These are phyloP conservation scores for Micromonas pusilla DNA, from an alignment of 139 green algal genomes.

Conservation along the genomic window DNA sequence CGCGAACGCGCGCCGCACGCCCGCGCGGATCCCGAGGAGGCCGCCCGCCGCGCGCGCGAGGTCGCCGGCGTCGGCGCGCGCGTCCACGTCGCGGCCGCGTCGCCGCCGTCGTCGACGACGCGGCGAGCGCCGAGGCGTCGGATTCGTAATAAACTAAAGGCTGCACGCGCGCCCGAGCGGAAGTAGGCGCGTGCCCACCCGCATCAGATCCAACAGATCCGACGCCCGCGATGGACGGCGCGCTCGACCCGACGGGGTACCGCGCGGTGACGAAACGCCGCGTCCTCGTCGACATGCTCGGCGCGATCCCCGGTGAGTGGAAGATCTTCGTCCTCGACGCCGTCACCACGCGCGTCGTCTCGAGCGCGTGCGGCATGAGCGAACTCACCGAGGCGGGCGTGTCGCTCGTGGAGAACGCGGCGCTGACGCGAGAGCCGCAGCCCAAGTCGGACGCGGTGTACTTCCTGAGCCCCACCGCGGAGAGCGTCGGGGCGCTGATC, in stretches of 20 bases:
- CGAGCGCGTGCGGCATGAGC: conserved; percentile 1
- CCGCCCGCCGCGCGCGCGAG: too few species aligned
- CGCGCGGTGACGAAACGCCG: not conserved
- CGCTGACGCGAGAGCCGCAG: conserved; percentile 60
- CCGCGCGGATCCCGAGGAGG: too few species aligned
- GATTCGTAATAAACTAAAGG: too few species aligned
- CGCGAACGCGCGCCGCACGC: too few species aligned
- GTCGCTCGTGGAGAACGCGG: conserved; percentile 28
- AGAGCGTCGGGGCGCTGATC: conserved; percentile 47
- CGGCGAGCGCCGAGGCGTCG: too few species aligned
- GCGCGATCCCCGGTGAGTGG: not conserved
- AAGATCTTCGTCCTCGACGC: conserved; percentile 22
- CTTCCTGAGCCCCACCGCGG: conserved; percentile 69
- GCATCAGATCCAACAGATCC: too few species aligned
- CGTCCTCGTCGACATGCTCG: not conserved
- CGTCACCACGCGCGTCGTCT: conserved; percentile 16
- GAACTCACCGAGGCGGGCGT: conserved; percentile 21
- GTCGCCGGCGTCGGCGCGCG: too few species aligned
- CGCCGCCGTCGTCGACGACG: too few species aligned
- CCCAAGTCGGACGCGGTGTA: conserved; percentile 65
- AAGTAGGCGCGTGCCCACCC: too few species aligned
- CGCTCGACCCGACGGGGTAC: not conserved
- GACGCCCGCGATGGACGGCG: not conserved
- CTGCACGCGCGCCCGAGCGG: too few species aligned
- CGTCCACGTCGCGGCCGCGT: too few species aligned